Base-by-base conservation (phyloP, 2,329 filamentous ascomycete species). In the Daldinia eschscholtzii region DNA sequence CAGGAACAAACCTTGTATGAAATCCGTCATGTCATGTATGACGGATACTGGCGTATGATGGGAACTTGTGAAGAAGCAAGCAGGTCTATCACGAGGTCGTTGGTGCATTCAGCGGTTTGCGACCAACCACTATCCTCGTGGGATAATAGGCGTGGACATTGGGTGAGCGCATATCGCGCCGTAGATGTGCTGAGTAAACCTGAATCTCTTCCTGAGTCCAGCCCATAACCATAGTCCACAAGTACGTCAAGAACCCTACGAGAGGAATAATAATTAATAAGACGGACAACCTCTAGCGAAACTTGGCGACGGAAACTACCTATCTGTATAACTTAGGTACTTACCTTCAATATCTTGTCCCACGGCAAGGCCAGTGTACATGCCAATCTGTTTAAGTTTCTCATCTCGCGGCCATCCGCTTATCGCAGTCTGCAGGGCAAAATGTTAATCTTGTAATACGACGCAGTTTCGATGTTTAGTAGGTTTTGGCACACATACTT, bases 401-500 rank as follows among this genome's bases (percentile, higher is more conserved):
- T 75, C 69, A 18, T 82, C 80, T 57, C 79, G 80, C 1, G 83
- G 75, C 83, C 83, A 85, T 6, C 73, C 69, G 2, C 81, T 81
- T 10, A 81, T 72, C 0, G 81, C 82, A 58, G 79, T 75, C 76
- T 81, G 55, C 12, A 23, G 57, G 9, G 10, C n/a, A 39, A 28
- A 26, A 1, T 10, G 33, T 61, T 46, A 65, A 46, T 13, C 0
- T 6, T 23, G 30, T 5, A 39, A n/a, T 20, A 9, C 37, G 18
- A n/a, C 2, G 18, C 10, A 20, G n/a, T 4, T 26, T 26, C n/a
- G 10, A 30, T 10, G 23, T 30, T 41, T 23, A 23, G n/a, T n/a
- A n/a, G 6, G 12, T n/a, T 28, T 41, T 39, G 3, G 12, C 13
- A 57, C 72, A 57, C 72, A 6, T 56, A 74, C 76, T 71, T 76